Conservation (phyloP, 805 yeast genomes). For the Saccharomycopsis fibuligera region DNA sequence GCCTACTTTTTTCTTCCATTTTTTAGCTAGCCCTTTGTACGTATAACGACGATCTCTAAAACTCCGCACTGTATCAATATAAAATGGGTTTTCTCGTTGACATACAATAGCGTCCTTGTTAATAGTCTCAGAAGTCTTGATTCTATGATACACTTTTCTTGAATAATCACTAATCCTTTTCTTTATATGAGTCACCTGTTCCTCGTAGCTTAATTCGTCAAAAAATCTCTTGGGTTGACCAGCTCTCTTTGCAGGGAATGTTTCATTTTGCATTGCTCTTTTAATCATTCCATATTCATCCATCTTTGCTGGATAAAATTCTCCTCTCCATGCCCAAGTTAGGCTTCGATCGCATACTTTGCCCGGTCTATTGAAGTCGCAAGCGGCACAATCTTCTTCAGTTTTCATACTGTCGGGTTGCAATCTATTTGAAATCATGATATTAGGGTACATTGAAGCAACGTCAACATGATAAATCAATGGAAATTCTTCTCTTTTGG, state of each 20-base stretch:
- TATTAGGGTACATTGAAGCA: constrained; percentile 98
- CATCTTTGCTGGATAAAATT: constrained; percentile 82
- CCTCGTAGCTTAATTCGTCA: constrained; percentile 68
- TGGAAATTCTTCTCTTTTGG: constrained; percentile 70
- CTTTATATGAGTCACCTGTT: constrained; percentile 70
- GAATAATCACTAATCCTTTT: constrained; percentile 80
- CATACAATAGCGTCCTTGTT: constrained; percentile 92
- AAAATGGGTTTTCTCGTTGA: constrained; percentile 96
- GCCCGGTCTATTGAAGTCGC: constrained; percentile 95
- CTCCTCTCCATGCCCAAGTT: constrained; percentile 99
- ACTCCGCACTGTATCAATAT: constrained; percentile 87
- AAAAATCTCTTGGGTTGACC: constrained; percentile 49
- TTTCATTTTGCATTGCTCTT: constrained; percentile 72
- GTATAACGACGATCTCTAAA: constrained; percentile 96
- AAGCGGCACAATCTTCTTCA: constrained; percentile 93
- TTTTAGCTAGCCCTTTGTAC: constrained; percentile 87
- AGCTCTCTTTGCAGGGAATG: constrained; percentile 41
- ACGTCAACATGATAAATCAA: constrained; percentile 96
- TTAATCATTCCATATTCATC: constrained; percentile 89
- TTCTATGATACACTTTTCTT: constrained; percentile 74
- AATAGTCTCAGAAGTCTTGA: constrained; percentile 74
- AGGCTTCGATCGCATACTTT: constrained; percentile 86
- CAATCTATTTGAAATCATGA: constrained; percentile 93
- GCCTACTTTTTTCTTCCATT: constrained; percentile 80
- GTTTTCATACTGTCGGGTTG: constrained; percentile 97